These are phyloP conservation scores for Herpotrichia juniperi DNA, from an alignment of 2,329 filamentous ascomycete genomes.

Conservation along the genomic window DNA sequence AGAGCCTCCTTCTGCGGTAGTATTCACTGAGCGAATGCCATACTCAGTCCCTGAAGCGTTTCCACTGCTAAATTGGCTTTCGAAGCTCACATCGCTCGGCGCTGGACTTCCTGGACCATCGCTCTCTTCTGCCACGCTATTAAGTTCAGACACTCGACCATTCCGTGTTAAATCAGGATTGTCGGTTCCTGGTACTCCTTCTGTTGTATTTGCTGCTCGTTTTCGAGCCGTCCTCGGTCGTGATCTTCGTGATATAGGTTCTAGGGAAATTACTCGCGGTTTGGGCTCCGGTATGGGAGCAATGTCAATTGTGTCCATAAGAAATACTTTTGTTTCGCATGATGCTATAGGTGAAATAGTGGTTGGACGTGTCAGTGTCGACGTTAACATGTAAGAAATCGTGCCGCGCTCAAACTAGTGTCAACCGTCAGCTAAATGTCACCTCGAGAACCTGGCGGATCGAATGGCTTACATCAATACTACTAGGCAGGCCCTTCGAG, in stretches of 20 bases:
- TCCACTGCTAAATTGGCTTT: slow-evolving; percentile 65
- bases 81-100: slow-evolving; percentile 55
- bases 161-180: slow-evolving; percentile 26
- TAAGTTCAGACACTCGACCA: slow-evolving; percentile 28
- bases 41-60: slow-evolving; percentile 55
- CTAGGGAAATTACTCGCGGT: slow-evolving; percentile 82
- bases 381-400: slow-evolving; percentile 88
- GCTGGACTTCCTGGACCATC: slow-evolving; percentile 50
- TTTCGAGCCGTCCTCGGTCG: slow-evolving; percentile 61
- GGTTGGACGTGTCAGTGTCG: slow-evolving; percentile 86
- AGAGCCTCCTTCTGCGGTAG: slow-evolving; percentile 54
- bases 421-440: background rate
- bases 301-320: slow-evolving; percentile 85
- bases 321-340: slow-evolving; percentile 79
- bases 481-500: slow-evolving; percentile 76
- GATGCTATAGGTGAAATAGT: slow-evolving; percentile 80
- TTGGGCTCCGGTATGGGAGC: slow-evolving; percentile 75
- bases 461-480: slow-evolving; percentile 77
- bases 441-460: background rate
- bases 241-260: slow-evolving; percentile 77
- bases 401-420: slow-evolving; percentile 90
- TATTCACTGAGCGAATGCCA: slow-evolving; percentile 46
- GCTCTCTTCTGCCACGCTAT: slow-evolving; percentile 35
- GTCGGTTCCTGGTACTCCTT: slow-evolving; percentile 16
- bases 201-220: slow-evolving; percentile 16